phyloP scores from a whole-genome alignment of 163 green algal species.

The Chloromonas sp. region DNA sequence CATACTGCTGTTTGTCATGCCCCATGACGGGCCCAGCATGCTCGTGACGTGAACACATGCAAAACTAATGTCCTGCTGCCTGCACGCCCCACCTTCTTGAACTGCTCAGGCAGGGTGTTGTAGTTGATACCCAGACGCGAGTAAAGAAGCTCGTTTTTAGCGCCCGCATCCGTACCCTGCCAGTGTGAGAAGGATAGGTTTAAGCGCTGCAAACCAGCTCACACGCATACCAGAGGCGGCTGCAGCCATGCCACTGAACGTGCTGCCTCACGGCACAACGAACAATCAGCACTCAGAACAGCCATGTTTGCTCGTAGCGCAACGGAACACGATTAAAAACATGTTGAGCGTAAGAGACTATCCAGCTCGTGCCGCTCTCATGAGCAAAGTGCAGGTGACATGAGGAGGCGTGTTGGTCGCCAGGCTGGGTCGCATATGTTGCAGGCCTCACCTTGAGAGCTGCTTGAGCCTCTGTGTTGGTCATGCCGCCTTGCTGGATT shows the following conservation, averaged over 20 bases:
- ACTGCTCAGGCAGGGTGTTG: slow-evolving; percentile 70
- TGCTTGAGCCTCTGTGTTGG: slow-evolving; percentile 59
- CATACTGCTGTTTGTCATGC: neutral
- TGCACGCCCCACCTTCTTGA: slow-evolving; percentile 65
- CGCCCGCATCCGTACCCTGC: slow-evolving; percentile 66
- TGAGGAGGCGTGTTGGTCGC: too few relatives aligned
- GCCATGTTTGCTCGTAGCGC: too few relatives aligned
- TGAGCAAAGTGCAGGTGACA: too few relatives aligned
- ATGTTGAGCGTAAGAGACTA: too few relatives aligned
- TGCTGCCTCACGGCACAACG: too few relatives aligned
- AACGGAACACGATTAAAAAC: too few relatives aligned
- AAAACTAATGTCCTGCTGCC: neutral
- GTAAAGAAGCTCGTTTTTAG: slow-evolving; percentile 94
- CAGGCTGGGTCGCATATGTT: neutral
- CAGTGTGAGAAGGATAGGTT: too few relatives aligned
- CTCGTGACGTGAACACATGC: neutral
- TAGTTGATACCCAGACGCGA: slow-evolving; percentile 88
- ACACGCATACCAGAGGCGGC: too few relatives aligned
- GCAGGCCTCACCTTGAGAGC: slow-evolving; percentile 54
- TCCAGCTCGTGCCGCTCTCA: too few relatives aligned
- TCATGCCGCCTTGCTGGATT: slow-evolving; percentile 64
- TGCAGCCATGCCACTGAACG: too few relatives aligned
- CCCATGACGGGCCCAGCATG: neutral
- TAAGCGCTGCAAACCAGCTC: too few relatives aligned
- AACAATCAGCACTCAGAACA: too few relatives aligned